Evolutionary conservation across 768 basidiomycete genomes (phyloP), one percentile per base, ranked within the genome.

Genomic region (Phaeotremella skinneri): DNA sequence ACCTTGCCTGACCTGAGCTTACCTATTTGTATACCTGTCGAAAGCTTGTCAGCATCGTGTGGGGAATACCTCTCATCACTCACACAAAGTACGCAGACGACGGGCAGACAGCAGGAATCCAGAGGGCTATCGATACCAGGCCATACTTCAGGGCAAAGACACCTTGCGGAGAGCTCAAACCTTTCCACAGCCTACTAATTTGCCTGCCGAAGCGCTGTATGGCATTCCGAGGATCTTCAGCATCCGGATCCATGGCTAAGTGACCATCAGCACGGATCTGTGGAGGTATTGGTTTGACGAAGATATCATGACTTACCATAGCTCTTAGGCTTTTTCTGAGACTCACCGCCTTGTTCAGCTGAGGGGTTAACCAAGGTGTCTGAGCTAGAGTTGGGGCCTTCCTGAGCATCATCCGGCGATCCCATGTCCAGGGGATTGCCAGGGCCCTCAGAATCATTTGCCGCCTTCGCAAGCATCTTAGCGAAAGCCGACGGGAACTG

Each of bases 101-200:
- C 20, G 58, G 67, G 52, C 80, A 69, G 0, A 84, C 81, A 2
- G 78, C 68, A 0, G 83, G 83, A 0, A 84, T 70, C 83, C 83
- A 85, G 1, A 85, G 69, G 0, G 79, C 81, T 37, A 85, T 68
- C 0, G 81, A 80, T 11, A 84, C 63, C 5, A 83, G 31, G 0
- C 78, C 79, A 59, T 82, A 82, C 70, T 83, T 81, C 66, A 84
- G 78, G 0, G 81, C 79, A 61, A 84, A 86, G 75, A 79, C 49
- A 3, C 76, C 82, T 56, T 81, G 78, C 0, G 81, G 70, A 0
- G 81, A 81, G 29, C 72, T 75, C 0, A 76, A 66, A 79, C 82
- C 83, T 20, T 75, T 65, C 64, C 79, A 81, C 14, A 76, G 13
- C 1, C 34, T 23, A 53, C 80, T 78, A 1, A 83, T 3, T 2